Evolutionary conservation across 768 basidiomycete species (phyloP).

Genomic region (Macrolepiota albuminosa): DNA sequence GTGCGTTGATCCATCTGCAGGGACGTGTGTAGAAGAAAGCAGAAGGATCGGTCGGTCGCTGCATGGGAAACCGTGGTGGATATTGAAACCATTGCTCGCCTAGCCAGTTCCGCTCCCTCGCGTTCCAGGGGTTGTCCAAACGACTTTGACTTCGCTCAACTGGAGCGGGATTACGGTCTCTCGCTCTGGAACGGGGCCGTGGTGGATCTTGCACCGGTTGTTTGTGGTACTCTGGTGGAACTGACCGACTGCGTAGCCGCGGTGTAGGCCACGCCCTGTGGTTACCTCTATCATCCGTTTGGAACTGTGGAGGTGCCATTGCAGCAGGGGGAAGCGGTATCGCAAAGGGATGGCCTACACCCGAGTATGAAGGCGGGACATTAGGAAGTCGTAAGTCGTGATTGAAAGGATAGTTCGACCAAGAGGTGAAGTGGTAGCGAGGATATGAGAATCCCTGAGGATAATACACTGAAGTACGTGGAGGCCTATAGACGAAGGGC

Average conservation of each 20-base stretch:
- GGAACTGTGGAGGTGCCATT: neutral
- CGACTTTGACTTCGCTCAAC: neutral
- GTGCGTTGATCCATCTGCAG: conserved; percentile 41
- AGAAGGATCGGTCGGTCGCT: neutral
- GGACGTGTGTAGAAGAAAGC: conserved; percentile 35
- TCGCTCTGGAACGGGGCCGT: neutral
- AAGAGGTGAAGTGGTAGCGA: neutral
- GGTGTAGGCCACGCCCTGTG: neutral
- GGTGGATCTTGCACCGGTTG: neutral
- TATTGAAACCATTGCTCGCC: neutral
- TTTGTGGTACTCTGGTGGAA: neutral
- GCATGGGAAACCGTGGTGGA: neutral
- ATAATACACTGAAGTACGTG: neutral
- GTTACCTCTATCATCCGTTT: too few species aligned
- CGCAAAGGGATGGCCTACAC: neutral
- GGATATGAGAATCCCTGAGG: neutral
- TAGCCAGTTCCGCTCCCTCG: neutral
- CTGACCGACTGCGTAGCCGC: neutral
- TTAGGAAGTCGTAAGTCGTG: neutral
- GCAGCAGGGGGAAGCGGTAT: neutral
- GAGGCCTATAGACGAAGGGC: neutral
- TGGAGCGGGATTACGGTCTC: too few species aligned
- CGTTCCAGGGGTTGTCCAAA: neutral
- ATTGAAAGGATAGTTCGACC: neutral
- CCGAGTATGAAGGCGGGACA: neutral